Percentiles rank a stretch among this genome's conserved stretches.
phyloP scores from a whole-genome alignment of 495 filamentous ascomycete genomes.

The Hyaloscypha variabilis region DNA sequence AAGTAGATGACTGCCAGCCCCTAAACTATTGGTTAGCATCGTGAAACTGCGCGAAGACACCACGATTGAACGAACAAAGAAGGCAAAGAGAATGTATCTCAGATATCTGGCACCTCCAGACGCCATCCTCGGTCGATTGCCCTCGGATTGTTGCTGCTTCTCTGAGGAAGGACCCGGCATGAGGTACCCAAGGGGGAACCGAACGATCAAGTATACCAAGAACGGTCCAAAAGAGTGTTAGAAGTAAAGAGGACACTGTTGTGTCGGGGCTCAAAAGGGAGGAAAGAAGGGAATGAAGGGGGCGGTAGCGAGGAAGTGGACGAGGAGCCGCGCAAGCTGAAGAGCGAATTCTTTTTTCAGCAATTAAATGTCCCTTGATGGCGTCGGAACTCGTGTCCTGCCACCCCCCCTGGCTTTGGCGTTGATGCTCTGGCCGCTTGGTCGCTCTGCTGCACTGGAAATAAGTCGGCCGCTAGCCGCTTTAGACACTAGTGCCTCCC shows the following conservation, averaged over 20 bases:
- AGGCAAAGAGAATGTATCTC: constrained; percentile 87
- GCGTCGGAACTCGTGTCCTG: neutral
- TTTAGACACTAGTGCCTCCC: too few relatives aligned
- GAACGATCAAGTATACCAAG: neutral
- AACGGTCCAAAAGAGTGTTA: neutral
- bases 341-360: neutral
- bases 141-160: neutral
- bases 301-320: neutral
- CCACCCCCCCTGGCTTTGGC: too few relatives aligned
- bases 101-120: constrained; percentile 68
- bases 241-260: neutral
- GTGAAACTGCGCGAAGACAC: constrained; percentile 2
- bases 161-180: constrained; percentile 3
- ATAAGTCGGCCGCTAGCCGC: too few relatives aligned
- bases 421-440: too few relatives aligned
- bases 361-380: neutral
- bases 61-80: constrained; percentile 60
- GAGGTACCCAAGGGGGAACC: neutral
- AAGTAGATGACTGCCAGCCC: constrained; percentile 76
- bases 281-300: constrained; percentile 1
- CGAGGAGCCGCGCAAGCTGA: neutral
- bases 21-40: constrained; percentile 42
- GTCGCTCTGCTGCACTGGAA: too few relatives aligned
- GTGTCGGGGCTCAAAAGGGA: neutral
- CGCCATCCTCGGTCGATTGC: constrained; percentile 56